Percentiles rank a stretch among this genome's conserved stretches.
Evolutionary conservation across 2,329 filamentous ascomycete genomes (phyloP).

Genomic region (Thielaviopsis populi): DNA sequence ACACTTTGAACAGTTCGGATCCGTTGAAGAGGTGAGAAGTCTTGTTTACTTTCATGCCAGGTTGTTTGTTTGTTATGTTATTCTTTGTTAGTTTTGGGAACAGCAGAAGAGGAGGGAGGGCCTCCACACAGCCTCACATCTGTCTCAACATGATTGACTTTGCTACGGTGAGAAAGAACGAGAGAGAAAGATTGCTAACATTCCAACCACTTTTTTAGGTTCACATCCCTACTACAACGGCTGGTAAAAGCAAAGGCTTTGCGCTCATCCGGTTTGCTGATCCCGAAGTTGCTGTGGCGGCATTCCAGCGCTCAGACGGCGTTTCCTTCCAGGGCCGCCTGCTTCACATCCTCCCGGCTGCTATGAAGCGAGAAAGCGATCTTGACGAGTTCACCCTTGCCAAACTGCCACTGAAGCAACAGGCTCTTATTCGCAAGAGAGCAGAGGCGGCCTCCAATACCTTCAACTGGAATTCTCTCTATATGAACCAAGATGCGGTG

Average conservation of each 20-base stretch:
- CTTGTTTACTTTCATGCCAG: neutral
- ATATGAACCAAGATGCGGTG: slow-evolving; percentile 92
- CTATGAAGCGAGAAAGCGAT: slow-evolving; percentile 64
- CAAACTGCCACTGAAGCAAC: slow-evolving; percentile 86
- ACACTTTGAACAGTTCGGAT: slow-evolving; percentile 58
- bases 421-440: slow-evolving; percentile 77
- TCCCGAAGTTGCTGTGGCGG: slow-evolving; percentile 56
- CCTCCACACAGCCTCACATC: neutral
- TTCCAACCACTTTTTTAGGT: slow-evolving; percentile 42
- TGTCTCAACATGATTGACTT: neutral
- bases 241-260: slow-evolving; percentile 72
- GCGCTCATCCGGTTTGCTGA: slow-evolving; percentile 70
- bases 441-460: slow-evolving; percentile 59
- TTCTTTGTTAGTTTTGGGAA: neutral
- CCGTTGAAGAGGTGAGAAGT: slow-evolving; percentile 68
- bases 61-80: neutral
- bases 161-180: neutral
- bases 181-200: slow-evolving; percentile 11
- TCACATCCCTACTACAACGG: slow-evolving; percentile 63
- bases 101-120: neutral
- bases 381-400: slow-evolving; percentile 81
- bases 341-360: slow-evolving; percentile 74
- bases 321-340: slow-evolving; percentile 84
- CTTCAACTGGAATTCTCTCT: slow-evolving; percentile 99
- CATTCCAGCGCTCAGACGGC: slow-evolving; percentile 67